Evolutionary conservation across 2,329 filamentous ascomycete species (phyloP), one percentile per base, ranked within the genome.

Genomic region (Curvularia lunata): DNA sequence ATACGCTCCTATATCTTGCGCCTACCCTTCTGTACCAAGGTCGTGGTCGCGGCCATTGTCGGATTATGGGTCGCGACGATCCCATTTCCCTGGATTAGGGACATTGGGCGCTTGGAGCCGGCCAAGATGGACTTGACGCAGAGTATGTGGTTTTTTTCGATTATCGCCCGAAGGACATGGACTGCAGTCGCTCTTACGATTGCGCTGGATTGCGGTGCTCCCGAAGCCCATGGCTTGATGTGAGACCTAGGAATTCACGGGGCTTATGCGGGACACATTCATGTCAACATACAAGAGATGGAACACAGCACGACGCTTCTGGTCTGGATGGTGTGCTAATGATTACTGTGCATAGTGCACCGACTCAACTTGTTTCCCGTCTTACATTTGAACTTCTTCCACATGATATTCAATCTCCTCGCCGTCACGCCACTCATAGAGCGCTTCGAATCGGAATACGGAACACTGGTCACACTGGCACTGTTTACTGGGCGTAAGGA

Each of bases 361-460:
- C 88, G 95, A 60, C 84, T 96, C 34, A 97, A 97, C 74, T 96
- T 94, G 0, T 99, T 92, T 73, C 92, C 93, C 0, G 82, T 99
- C 55, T 87, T 97, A 59, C 95, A 99, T 75, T 77, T 87, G 43
- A 90, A 89, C 68, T 84, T 96, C 74, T 81, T 97, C 67, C 95
- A 98, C 77, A 84, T 89, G 60, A 71, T 93, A 52, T 80, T 96
- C 72, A 97, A 98, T 77, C 76, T 92, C 23, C 51, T 96, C 62
- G 91, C 92, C 21, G 77, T 98, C 62, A 88, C 89, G 38, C 95
- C 95, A n/a, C 82, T 99, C 50, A 80, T 99, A 75, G 94, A 97
- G 78, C 86, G 93, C 60, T 99, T 98, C 77, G 95, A 99, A 80
- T 85, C 86, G 61, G 94, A 97, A 76, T 88, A 96, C 77, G 95